Conservation (phyloP, 345 rosid genomes). For the Gynandropsis gynandra region DNA sequence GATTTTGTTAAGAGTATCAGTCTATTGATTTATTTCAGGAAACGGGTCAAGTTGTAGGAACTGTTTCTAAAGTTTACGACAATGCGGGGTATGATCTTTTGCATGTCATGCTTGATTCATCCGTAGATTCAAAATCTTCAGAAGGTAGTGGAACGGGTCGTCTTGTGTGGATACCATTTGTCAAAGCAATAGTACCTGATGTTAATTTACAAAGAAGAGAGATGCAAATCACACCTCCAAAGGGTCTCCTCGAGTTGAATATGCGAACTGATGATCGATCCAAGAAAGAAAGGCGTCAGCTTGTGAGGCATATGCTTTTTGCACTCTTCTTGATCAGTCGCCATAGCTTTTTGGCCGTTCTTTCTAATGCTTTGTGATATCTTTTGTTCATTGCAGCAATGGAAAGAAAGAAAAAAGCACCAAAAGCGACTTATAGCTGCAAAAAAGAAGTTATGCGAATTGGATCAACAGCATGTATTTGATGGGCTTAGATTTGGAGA, state of each 20-base stretch:
- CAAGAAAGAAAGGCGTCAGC: constrained; percentile 91
- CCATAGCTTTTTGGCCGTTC: not conserved
- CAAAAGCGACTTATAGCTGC: constrained; percentile 75
- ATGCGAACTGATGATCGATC: constrained; percentile 56
- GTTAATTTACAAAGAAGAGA: constrained; percentile 60
- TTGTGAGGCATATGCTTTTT: constrained; percentile 75
- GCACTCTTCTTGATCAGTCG: constrained; percentile 25
- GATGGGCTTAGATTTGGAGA: constrained; percentile 72
- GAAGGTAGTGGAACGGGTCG: constrained; percentile 34
- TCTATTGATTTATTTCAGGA: constrained; percentile 40
- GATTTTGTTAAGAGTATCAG: not conserved
- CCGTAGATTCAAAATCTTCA: constrained; percentile 29
- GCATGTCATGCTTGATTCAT: constrained; percentile 54
- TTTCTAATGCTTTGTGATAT: constrained; percentile 3
- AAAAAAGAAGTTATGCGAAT: constrained; percentile 69
- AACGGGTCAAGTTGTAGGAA: constrained; percentile 68
- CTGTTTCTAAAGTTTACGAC: constrained; percentile 64
- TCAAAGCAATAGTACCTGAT: constrained; percentile 78
- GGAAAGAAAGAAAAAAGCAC: constrained; percentile 79
- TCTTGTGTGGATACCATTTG: constrained; percentile 84
- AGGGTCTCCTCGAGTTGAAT: constrained; percentile 82
- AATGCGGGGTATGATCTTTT: constrained; percentile 80
- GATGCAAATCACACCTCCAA: constrained; percentile 78
- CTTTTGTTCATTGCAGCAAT: constrained; percentile 46
- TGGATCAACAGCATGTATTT: constrained; percentile 86